Percentiles rank a stretch among this genome's conserved stretches.
Evolutionary conservation across 768 basidiomycete genomes (phyloP).

Genomic region (Pleurotus tuoliensis): DNA sequence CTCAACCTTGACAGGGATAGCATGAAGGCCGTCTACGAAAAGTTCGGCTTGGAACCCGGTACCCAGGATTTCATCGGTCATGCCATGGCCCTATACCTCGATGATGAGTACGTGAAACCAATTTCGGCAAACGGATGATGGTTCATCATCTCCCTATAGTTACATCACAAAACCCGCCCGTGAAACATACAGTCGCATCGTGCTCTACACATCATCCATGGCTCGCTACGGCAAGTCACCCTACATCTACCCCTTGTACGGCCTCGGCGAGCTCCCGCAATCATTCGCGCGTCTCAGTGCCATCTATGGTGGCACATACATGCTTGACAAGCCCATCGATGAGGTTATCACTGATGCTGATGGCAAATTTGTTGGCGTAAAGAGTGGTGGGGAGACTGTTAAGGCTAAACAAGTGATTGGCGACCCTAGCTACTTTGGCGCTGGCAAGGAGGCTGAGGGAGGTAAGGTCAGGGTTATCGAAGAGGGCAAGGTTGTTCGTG

Average conservation of each 20-base stretch:
- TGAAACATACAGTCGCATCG: conserved; percentile 87
- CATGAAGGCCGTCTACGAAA: conserved; percentile 94
- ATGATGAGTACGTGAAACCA: conserved; percentile 77
- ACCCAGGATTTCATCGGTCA: conserved; percentile 99
- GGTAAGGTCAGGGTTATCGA: conserved; percentile 89
- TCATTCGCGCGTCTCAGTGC: conserved; percentile 97
- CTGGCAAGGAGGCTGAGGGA: conserved; percentile 54
- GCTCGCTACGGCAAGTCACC: conserved; percentile 99
- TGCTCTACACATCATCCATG: conserved; percentile 98
- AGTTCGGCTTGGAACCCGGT: conserved; percentile 94
- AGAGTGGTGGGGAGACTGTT: conserved; percentile 84
- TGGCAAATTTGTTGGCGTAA: conserved; percentile 93
- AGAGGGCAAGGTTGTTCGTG: conserved; percentile 91
- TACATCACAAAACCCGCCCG: conserved; percentile 93
- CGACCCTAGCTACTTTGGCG: conserved; percentile 95
- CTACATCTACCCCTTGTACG: conserved; percentile 98
- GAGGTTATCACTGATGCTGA: conserved; percentile 81
- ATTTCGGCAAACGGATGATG: conserved; percentile 2
- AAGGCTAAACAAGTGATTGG: conserved; percentile 98
- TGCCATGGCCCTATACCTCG: conserved; percentile 97
- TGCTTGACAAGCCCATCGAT: conserved; percentile 95
- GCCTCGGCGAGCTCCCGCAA: conserved; percentile 97
- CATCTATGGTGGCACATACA: conserved; percentile 99
- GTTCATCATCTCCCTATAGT: conserved; percentile 35
- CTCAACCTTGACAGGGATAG: conserved; percentile 84